These are phyloP conservation scores for Skeletonema potamos DNA, from an alignment of 108 stramenopile genomes.

Conservation along the genomic window DNA sequence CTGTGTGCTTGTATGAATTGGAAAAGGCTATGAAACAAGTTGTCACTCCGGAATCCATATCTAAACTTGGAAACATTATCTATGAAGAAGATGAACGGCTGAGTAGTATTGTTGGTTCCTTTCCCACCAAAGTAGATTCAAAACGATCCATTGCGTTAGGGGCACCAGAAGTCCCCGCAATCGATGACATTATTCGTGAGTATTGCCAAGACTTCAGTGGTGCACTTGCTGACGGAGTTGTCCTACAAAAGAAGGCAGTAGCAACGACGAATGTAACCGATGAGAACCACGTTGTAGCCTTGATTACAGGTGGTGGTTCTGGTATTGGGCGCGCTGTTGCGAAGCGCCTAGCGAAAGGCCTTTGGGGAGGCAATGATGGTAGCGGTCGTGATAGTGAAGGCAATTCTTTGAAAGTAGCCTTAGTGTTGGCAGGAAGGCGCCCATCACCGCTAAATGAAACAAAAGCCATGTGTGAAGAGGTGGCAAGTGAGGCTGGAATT, in stretches of 20 bases:
- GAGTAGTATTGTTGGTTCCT: slow-evolving; percentile 40
- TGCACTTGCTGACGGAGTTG: slow-evolving; percentile 45
- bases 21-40: slow-evolving; percentile 41
- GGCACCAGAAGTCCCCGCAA: slow-evolving; percentile 30
- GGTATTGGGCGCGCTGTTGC: slow-evolving; percentile 79
- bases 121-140: slow-evolving; percentile 57
- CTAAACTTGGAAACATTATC: slow-evolving; percentile 32
- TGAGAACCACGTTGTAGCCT: slow-evolving; percentile 43
- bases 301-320: slow-evolving; percentile 71
- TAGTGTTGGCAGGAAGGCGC: slow-evolving; percentile 67
- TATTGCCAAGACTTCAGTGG: slow-evolving; percentile 46
- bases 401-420: slow-evolving; percentile 17
- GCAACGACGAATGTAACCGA: not conserved
- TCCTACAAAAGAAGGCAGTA: not conserved
- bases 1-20: slow-evolving; percentile 45
- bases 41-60: slow-evolving; percentile 13
- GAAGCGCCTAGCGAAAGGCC: slow-evolving; percentile 43
- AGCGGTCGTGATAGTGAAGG: slow-evolving; percentile 22
- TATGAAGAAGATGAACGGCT: slow-evolving; percentile 54
- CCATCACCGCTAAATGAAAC: slow-evolving; percentile 52
- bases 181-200: slow-evolving; percentile 51
- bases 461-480: slow-evolving; percentile 10
- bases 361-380: slow-evolving; percentile 42
- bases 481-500: slow-evolving; percentile 6
- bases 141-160: slow-evolving; percentile 43